These are phyloP conservation scores for Anthracocystis panici-leucophaei DNA, from an alignment of 1,284 basidiomycete species.

Conservation along the genomic window DNA sequence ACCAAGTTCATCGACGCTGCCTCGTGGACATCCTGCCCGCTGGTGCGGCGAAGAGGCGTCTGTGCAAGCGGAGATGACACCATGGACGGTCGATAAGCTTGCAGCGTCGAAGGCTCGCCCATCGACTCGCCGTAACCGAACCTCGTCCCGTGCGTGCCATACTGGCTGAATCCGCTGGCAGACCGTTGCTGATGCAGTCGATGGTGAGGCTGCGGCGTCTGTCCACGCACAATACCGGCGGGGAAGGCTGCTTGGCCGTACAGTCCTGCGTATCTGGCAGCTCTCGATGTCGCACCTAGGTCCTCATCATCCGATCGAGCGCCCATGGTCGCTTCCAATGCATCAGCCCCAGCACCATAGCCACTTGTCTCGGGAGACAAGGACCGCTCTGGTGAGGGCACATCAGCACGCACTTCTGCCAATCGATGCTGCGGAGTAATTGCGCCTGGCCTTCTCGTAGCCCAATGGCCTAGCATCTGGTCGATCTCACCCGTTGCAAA, in stretches of 20 bases:
- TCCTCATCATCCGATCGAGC: slow-evolving; percentile 51
- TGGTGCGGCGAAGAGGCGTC: slow-evolving; percentile 31
- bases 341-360: slow-evolving; percentile 8
- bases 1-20: slow-evolving; percentile 13
- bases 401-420: slow-evolving; percentile 38
- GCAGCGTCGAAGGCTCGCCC: slow-evolving; percentile 45
- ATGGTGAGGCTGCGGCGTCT: slow-evolving; percentile 47
- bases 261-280: slow-evolving; percentile 83
- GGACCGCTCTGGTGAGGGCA: slow-evolving; percentile 38
- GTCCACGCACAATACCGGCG: slow-evolving; percentile 26
- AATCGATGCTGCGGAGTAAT: slow-evolving; percentile 38
- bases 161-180: slow-evolving; percentile 41
- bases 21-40: slow-evolving; percentile 19
- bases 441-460: slow-evolving; percentile 28
- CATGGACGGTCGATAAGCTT: slow-evolving; percentile 37
- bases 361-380: slow-evolving; percentile 34
- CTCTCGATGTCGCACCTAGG: slow-evolving; percentile 70
- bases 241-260: slow-evolving; percentile 30
- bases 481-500: slow-evolving; percentile 61
- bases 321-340: slow-evolving; percentile 29
- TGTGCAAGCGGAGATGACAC: slow-evolving; percentile 44
- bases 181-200: slow-evolving; percentile 50
- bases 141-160: slow-evolving; percentile 20
- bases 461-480: slow-evolving; percentile 60
- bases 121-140: slow-evolving; percentile 40